Percentiles rank a stretch among this genome's conserved stretches.
These are phyloP conservation scores for Skeletonema costatum DNA, from an alignment of 108 stramenopile species.

Conservation along the genomic window DNA sequence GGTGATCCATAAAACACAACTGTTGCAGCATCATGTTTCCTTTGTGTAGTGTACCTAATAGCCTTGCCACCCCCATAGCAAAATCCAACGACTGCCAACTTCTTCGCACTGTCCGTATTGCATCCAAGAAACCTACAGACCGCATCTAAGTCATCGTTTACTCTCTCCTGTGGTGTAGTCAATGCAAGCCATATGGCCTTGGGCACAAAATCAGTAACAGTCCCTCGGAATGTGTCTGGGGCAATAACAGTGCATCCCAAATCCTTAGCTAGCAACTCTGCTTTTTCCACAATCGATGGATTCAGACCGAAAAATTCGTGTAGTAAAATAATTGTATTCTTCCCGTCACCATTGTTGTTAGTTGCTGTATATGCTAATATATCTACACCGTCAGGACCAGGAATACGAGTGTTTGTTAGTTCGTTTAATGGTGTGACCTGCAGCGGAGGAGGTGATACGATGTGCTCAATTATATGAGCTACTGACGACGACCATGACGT, in stretches of 20 bases:
- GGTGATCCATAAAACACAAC: constrained; percentile 38
- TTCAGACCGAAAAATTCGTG: constrained; percentile 40
- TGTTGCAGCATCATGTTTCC: constrained; percentile 27
- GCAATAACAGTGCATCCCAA: constrained; percentile 26
- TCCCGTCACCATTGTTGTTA: neutral
- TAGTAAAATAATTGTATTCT: constrained; percentile 13
- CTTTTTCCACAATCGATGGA: constrained; percentile 13
- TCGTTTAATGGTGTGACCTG: neutral
- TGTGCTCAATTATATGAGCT: neutral
- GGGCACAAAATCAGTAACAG: constrained; percentile 22
- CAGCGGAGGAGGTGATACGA: neutral
- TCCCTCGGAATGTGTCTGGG: constrained; percentile 34
- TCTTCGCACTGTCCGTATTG: neutral
- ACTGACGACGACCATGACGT: neutral
- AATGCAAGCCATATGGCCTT: constrained; percentile 40
- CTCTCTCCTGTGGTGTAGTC: constrained; percentile 33
- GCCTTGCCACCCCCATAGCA: constrained; percentile 34
- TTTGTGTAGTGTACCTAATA: constrained; percentile 34
- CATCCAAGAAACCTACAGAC: constrained; percentile 4
- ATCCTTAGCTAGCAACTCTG: constrained; percentile 17
- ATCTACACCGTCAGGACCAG: neutral
- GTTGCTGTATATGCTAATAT: neutral
- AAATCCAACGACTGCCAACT: constrained; percentile 2
- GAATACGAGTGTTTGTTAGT: neutral
- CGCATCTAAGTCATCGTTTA: constrained; percentile 30